These are phyloP conservation scores for Cyberlindnera saturnus DNA, from an alignment of 805 yeast genomes.

Conservation along the genomic window DNA sequence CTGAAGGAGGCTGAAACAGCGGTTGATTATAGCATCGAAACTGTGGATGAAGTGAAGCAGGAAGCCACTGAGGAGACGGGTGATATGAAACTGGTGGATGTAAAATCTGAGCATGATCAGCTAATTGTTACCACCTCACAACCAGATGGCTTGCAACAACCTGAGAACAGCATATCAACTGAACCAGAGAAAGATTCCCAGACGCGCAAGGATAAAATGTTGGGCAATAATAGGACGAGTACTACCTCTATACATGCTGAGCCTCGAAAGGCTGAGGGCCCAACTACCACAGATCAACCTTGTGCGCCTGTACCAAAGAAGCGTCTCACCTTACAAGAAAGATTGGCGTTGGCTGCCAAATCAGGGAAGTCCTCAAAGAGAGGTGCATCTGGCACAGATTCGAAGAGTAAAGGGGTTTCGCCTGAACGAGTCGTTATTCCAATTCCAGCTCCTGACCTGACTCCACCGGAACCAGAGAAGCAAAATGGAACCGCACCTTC, in stretches of 20 bases:
- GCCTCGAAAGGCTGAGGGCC: not conserved
- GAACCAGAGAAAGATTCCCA: no score
- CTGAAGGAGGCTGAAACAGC: no score
- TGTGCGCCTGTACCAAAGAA: constrained; percentile 32
- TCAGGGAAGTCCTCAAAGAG: constrained; percentile 25
- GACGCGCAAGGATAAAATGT: not conserved
- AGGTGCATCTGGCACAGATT: constrained; percentile 9
- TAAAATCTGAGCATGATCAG: no score
- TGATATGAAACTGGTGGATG: no score
- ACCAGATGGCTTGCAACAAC: no score
- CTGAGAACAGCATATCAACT: no score
- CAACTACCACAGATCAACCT: not conserved
- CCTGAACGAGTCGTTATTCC: constrained; percentile 4
- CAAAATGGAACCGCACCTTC: not conserved
- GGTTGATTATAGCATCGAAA: no score
- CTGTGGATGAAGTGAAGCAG: no score
- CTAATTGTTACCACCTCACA: no score
- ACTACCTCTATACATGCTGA: not conserved
- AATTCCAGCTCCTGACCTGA: no score
- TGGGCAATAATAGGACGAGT: not conserved
- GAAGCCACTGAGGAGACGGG: no score
- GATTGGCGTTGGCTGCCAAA: constrained; percentile 77
- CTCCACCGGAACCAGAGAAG: no score
- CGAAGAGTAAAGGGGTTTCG: constrained; percentile 2
- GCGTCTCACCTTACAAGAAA: constrained; percentile 73